A percentile compares a stretch with the other conserved stretches of the same genome.
These are phyloP conservation scores for Ustanciosporium gigantosporum DNA, from an alignment of 1,284 basidiomycete species.

Conservation along the genomic window DNA sequence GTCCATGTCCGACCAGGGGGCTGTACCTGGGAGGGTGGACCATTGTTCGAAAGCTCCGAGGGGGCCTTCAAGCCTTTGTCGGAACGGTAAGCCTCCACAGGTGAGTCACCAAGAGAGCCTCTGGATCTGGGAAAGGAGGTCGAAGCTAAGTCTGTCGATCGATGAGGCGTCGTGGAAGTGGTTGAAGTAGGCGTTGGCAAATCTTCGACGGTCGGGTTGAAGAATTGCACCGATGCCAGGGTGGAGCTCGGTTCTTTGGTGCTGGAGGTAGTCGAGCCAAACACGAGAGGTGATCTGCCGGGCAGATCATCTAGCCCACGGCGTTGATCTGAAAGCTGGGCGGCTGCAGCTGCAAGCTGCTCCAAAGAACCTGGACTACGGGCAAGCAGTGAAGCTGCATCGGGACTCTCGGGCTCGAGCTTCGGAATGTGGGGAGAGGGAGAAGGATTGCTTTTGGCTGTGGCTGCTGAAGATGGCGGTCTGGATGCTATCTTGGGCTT, in stretches of 20 bases:
- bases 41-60: neutral
- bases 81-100: neutral
- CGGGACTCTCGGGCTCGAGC: conserved; percentile 9
- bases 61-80: no score
- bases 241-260: conserved; percentile 19
- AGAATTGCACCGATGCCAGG: conserved; percentile 36
- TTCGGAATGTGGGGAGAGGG: conserved; percentile 2
- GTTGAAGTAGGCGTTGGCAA: conserved; percentile 3
- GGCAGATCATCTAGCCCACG: conserved; percentile 8
- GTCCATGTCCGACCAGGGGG: conserved; percentile 40
- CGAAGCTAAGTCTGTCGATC: neutral
- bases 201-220: conserved; percentile 19
- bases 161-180: conserved; percentile 8
- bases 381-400: conserved; percentile 12
- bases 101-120: no score
- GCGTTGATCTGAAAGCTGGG: conserved; percentile 27
- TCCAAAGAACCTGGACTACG: conserved; percentile 31
- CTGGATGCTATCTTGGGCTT: conserved; percentile 10
- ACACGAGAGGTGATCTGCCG: conserved; percentile 11
- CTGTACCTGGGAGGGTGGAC: conserved; percentile 6
- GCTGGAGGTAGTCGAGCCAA: neutral
- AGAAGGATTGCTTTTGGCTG: neutral
- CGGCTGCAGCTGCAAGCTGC: conserved; percentile 35
- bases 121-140: neutral
- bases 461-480: neutral